Evolutionary conservation across 306 rosid species (phyloP), one percentile per base, ranked within the genome.

Genomic region (Vigna unguiculata): DNA sequence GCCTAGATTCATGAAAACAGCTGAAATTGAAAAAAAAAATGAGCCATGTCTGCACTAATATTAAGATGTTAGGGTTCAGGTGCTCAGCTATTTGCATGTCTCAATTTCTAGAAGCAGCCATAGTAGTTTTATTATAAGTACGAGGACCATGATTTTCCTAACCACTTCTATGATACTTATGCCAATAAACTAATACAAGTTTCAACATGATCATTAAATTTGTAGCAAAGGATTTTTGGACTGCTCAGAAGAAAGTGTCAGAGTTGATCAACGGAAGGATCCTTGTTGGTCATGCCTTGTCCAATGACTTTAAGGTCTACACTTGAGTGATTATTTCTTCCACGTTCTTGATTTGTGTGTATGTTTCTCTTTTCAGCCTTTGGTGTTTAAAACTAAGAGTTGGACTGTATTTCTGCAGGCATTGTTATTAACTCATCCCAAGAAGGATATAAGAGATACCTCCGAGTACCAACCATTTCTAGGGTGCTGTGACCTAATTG

Each of bases 271-370:
- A 87, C 51, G 96, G 92, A 85, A 87, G 86, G 84, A 75, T 88
- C 87, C 97, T 95, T 71, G 99, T 92, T 55, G 97, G 99, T 45
- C 97, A 90, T 85, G 97, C 99, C 64, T 82, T 95, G 88, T 84
- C 79, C 81, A 95, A 95, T 86, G 97, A 95, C 82, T 86, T 95
- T 47, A 90, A 92, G 99, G 99, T 92, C 69, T 38, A 73, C 66
- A 60, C 71, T 84, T 83, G 65, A 70, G 61, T 48, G 11, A 51
- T 51, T 61, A 4, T 83, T 64, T 69, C 28, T 45, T 14, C 53
- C 9, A 40, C 15, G 57, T 69, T 16, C 30, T 16, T 62, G 43
- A 78, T 28, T 55, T 68, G 54, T 12, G 5, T 30, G 30, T 45
- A 47, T 61, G 62, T 69, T 68, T 78, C 25, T 63, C 36, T 78